Evolutionary conservation across 148 eudicot genomes (phyloP), one percentile per base, ranked within the genome.

Genomic region (Silene latifolia): DNA sequence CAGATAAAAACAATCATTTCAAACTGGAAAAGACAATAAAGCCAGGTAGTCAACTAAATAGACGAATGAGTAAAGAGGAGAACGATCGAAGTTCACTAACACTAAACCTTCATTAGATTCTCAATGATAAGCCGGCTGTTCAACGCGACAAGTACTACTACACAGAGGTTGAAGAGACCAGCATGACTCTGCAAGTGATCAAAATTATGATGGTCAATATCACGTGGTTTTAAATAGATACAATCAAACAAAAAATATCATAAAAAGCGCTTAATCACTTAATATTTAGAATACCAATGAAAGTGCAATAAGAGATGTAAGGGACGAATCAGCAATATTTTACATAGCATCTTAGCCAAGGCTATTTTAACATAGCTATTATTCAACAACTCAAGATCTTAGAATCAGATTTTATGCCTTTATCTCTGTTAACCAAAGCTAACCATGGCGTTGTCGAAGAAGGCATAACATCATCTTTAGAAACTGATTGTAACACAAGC

Each of bases 121-220:
- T 94, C 98, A 76, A 94, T 91, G 76, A 94, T 94, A 78, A 94
- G 98, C 72, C 98, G 86, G 86, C 97, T 83, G 83, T 94, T 94
- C 56, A 94, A 91, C 67, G 98, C 97, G 79, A 94, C 87, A 77
- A 94, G 97, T 72, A 94, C 90, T 81, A 94, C 98, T 73, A 94
- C 90, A 76, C 98, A 94, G 70, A 94, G 96, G 83, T 94, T 94
- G 85, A 94, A 85, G 72, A 94, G 97, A 66, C 98, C 98, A 62
- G 98, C 97, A 78, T 94, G 98, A 79, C 98, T 94, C 98, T 94
- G 92, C 77, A 79, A 79, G 60, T 27, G 54, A 53, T 54, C 20
- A 59, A 54, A 25, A 51, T 70, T 11, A 74, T 71, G 7, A 75
- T 53, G 12, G 7, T 35, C 21, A 47, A 69, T 18, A 13, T 11